Evolutionary conservation across 139 green algal species (phyloP), one percentile per base, ranked within the genome.

Genomic region (Choricystis sp.): DNA sequence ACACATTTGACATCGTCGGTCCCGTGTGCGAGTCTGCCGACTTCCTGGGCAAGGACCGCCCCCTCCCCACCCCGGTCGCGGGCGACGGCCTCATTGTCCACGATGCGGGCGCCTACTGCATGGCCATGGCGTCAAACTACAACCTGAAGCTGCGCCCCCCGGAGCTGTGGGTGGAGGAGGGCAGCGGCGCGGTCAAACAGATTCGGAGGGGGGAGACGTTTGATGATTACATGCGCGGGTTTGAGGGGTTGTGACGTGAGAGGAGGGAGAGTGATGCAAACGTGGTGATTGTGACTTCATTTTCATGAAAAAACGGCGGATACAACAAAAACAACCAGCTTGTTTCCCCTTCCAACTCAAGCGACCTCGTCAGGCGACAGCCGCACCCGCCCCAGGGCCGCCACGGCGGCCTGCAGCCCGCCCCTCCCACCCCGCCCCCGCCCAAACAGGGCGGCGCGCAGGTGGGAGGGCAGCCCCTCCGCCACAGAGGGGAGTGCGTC

Each of bases 111-210:
- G 90, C 90, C 3, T 97, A 97, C 74, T 96, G 90, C 80, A 96
- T 96, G 90, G 77, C 89, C 62, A 97, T 97, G 90, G 89, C 91
- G 0, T 96, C 86, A 66, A 95, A 83, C 5, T 97, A 97, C 80
- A 97, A 97, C 80, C 83, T 97, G 48, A 92, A 94, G 79, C 93
- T 97, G 86, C 67, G 79, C 24, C 89, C 90, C 16, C 76, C 85
- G 0, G 91, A 98, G 80, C 97, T 86, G 66, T 95, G 92, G 89
- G 88, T 96, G 26, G 75, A 82, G 29, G 74, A 76, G 49, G 63
- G 71, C 26, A 58, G 59, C 26, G 81, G 77, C 56, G 60, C 85
- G 72, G 66, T 95, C 60, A 69, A 76, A 40, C 80, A 85, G 71
- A 96, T 97, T 59, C 74, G 91, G 24, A 69, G 75, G 30, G 79